Conservation (phyloP, 139 green algal genomes). For the Diplosphaera chodatii region DNA sequence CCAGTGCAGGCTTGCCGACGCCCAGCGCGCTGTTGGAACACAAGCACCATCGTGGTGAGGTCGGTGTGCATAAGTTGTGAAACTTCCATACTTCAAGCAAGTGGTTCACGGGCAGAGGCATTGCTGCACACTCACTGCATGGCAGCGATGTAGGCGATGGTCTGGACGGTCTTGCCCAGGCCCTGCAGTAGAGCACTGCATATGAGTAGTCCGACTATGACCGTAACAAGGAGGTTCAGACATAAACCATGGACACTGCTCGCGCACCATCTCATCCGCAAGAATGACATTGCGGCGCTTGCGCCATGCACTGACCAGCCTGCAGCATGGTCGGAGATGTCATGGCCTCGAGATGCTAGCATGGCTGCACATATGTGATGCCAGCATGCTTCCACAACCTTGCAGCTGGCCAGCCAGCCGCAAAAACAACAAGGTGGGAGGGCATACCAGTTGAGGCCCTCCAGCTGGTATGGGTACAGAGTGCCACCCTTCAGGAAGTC, state of each 20-base stretch:
- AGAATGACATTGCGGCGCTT: constrained; percentile 61
- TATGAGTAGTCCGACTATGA: too few species aligned
- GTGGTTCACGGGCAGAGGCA: too few species aligned
- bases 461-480: constrained; percentile 74
- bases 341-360: too few species aligned
- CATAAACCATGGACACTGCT: too few species aligned
- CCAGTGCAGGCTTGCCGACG: constrained; percentile 51
- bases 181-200: background rate
- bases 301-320: constrained; percentile 13
- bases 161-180: constrained; percentile 71
- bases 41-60: too few species aligned
- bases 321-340: too few species aligned
- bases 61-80: too few species aligned
- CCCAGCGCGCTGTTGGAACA: constrained; percentile 30
- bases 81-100: too few species aligned
- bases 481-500: constrained; percentile 39
- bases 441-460: constrained; percentile 67
- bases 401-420: too few species aligned
- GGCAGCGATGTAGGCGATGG: constrained; percentile 46
- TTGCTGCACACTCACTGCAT: constrained; percentile 23
- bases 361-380: too few species aligned
- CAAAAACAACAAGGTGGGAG: background rate
- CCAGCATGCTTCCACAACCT: too few species aligned
- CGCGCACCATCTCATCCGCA: constrained; percentile 54
- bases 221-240: too few species aligned